Base-by-base conservation (phyloP, 1,284 basidiomycete genomes). In the Rhodofomes roseus region DNA sequence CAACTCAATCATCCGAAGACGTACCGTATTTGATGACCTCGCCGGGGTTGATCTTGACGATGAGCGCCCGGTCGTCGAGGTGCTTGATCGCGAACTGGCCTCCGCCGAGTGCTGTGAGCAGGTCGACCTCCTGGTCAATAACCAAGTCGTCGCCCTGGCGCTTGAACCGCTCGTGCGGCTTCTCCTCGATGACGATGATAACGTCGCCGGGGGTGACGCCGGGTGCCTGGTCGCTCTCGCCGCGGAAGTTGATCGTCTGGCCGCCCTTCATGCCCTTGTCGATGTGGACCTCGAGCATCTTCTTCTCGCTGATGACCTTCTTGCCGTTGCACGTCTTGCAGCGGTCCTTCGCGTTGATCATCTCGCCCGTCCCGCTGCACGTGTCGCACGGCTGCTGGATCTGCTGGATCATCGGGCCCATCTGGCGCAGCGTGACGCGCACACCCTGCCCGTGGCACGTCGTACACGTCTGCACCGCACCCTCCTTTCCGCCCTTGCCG, bases 371-470 rank as follows among this genome's bases (percentile, higher is more conserved):
- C 36, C 94, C 97, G 56, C 82, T 83, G 76, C 97, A 99, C 36
- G 98, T 96, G 71, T 91, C 87, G 79, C 97, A 99, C 55, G 89
- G 84, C 65, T 95, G 92, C 75, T 99, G 97, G 70, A 99, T 93
- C 78, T 99, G 97, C 78, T 99, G 97, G 68, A 99, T 95, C 97
- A 99, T 99, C 18, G 97, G 97, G 39, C 97, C 97, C 85, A 97
- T 90, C 76, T 98, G 96, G 63, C 97, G 92, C 62, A 98, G 80
- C 59, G 91, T 93, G 69, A 98, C 78, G 76, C 91, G 93, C 79
- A 97, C 79, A 73, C 97, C 97, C 68, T 95, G 93, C 66, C 97
- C 97, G 69, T 81, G 84, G 80, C 97, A 99, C 22, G 81, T 74
- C 54, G 75, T 69, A 76, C 97, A 99, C 52, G 81, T 74, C 74